These are phyloP conservation scores for Lotmaria passim DNA, from an alignment of 208 protist species.

Conservation along the genomic window DNA sequence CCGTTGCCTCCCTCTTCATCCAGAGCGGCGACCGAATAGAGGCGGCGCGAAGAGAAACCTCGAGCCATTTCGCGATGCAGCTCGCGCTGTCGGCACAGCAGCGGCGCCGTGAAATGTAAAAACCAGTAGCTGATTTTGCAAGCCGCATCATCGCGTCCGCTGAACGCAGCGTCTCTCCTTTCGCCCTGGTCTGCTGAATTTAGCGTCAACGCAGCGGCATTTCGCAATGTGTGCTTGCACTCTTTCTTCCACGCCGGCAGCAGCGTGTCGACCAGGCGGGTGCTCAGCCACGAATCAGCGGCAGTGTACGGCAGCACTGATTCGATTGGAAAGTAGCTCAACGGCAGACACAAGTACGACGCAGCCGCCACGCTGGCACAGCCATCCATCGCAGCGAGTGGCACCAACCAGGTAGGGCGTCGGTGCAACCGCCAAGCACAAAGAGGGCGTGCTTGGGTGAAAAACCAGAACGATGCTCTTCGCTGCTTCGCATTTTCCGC, in stretches of 20 bases:
- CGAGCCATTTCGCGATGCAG: constrained; percentile 19
- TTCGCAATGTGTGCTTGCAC: constrained; percentile 4
- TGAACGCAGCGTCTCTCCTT: too few species aligned
- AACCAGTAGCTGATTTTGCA: constrained; percentile 41
- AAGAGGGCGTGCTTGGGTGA: background rate
- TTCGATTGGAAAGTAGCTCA: constrained; percentile 73
- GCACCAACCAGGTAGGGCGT: constrained; percentile 46
- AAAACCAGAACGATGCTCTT: background rate
- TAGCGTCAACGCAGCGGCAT: background rate
- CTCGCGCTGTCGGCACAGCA: constrained; percentile 8
- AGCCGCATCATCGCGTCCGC: background rate
- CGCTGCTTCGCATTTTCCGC: background rate
- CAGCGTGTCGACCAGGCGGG: constrained; percentile 23
- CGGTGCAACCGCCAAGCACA: constrained; percentile 43
- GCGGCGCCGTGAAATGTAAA: constrained; percentile 25
- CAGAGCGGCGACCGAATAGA: constrained; percentile 14
- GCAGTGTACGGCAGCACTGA: constrained; percentile 52
- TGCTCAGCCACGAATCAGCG: constrained; percentile 54
- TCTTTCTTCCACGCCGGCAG: constrained; percentile 19
- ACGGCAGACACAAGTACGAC: constrained; percentile 53
- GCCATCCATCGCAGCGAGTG: background rate
- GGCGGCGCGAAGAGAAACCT: constrained; percentile 19
- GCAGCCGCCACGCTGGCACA: background rate
- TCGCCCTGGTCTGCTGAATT: background rate
- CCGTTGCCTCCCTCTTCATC: background rate